Evolutionary conservation across 805 yeast species (phyloP).

Genomic region (Saccharomyces jurei): DNA sequence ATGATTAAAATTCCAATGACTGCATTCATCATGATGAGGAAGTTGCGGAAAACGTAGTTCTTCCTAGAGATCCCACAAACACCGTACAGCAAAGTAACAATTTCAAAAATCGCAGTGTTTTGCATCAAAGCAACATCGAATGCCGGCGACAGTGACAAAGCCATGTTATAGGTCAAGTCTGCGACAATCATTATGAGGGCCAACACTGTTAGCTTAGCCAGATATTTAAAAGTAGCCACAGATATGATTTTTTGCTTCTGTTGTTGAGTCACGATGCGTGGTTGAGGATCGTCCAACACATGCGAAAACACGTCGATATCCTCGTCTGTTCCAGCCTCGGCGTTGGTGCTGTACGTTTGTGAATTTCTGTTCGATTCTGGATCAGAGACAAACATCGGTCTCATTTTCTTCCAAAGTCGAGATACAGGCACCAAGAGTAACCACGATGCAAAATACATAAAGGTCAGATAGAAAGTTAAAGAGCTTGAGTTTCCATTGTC

Average conservation of each 20-base stretch:
- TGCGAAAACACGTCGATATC: neutral
- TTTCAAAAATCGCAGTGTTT: constrained; percentile 28
- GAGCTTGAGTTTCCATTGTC: constrained; percentile 7
- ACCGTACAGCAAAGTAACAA: constrained; percentile 26
- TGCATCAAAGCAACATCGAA: constrained; percentile 28
- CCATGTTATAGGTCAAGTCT: constrained; percentile 16
- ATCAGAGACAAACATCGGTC: neutral
- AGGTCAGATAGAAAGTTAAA: constrained; percentile 16
- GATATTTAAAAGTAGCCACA: constrained; percentile 4
- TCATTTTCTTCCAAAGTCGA: constrained; percentile 8
- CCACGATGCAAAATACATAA: constrained; percentile 23
- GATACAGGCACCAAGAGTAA: constrained; percentile 18
- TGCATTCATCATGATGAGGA: constrained; percentile 23
- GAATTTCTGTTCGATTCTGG: neutral
- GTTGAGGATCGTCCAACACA: neutral
- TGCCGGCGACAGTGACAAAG: constrained; percentile 25
- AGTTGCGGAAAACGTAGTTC: constrained; percentile 21
- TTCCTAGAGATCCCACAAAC: constrained; percentile 24
- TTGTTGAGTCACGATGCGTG: neutral
- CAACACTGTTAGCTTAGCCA: constrained; percentile 13
- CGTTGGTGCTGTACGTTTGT: neutral
- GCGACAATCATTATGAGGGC: constrained; percentile 16
- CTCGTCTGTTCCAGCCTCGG: neutral
- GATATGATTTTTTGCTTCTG: neutral
- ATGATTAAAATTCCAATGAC: constrained; percentile 24